Conservation (phyloP, 176 grass and related monocot genomes). For the Alopecurus myosuroides region DNA sequence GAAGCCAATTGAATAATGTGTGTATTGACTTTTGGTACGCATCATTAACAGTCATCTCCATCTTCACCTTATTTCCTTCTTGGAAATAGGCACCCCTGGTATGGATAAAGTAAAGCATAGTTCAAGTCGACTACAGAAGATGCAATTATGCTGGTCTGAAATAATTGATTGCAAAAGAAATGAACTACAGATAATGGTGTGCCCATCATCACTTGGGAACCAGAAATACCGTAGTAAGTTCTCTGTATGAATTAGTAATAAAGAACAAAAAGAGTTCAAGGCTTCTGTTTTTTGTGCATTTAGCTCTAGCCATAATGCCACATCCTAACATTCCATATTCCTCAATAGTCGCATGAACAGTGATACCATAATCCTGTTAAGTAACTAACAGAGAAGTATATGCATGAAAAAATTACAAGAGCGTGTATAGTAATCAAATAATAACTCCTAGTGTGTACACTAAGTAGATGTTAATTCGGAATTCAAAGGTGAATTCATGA, state of each 20-base stretch:
- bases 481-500: neutral
- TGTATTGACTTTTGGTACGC: slow-evolving; percentile 66
- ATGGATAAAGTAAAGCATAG: slow-evolving; percentile 7
- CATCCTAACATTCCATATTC: neutral
- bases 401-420: neutral
- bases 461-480: neutral
- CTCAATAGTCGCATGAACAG: neutral
- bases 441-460: neutral
- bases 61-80: slow-evolving; percentile 72
- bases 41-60: slow-evolving; percentile 69
- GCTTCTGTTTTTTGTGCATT: neutral
- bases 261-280: neutral
- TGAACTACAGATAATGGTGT: neutral
- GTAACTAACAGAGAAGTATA: neutral
- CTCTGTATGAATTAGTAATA: neutral
- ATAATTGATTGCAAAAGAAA: neutral
- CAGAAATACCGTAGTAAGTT: neutral
- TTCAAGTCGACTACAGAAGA: neutral
- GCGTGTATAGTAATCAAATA: neutral
- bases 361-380: neutral
- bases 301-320: neutral
- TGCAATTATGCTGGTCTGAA: neutral
- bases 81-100: slow-evolving; percentile 81
- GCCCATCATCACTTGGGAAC: neutral
- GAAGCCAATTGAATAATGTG: slow-evolving; percentile 75